Percentiles rank a stretch among this genome's conserved stretches.
Conservation (phyloP, 805 yeast genomes). For the Teunomyces tritomae region DNA sequence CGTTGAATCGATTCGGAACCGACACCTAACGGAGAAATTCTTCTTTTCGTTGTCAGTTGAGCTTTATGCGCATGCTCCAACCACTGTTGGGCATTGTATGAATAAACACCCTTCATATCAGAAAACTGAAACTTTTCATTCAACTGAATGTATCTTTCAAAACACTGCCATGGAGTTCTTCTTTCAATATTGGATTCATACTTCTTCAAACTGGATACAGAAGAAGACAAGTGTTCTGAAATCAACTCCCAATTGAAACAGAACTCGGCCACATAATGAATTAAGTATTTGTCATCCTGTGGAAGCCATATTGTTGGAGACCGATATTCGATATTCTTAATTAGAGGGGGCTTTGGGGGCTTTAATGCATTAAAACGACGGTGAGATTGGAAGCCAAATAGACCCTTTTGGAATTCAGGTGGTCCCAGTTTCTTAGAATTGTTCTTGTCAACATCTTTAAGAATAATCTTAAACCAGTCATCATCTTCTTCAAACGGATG, state of each 20-base stretch:
- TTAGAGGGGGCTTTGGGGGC: slow-evolving; percentile 90
- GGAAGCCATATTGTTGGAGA: slow-evolving; percentile 97
- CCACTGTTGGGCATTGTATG: slow-evolving; percentile 86
- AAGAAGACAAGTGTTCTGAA: slow-evolving; percentile 71
- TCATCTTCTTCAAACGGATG: slow-evolving; percentile 64
- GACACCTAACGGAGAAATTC: slow-evolving; percentile 92
- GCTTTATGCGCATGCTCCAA: slow-evolving; percentile 85
- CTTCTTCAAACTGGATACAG: slow-evolving; percentile 54
- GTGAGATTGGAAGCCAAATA: slow-evolving; percentile 50
- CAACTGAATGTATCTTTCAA: slow-evolving; percentile 91
- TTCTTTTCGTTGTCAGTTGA: slow-evolving; percentile 81
- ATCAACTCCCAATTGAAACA: slow-evolving; percentile 93
- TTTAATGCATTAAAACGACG: slow-evolving; percentile 63
- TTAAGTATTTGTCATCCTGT: slow-evolving; percentile 79
- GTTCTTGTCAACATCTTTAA: slow-evolving; percentile 34
- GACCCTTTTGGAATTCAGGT: slow-evolving; percentile 53
- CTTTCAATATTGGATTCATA: slow-evolving; percentile 88
- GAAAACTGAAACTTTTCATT: slow-evolving; percentile 82
- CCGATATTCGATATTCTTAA: slow-evolving; percentile 74
- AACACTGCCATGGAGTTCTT: slow-evolving; percentile 98
- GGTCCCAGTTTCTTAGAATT: slow-evolving; percentile 17
- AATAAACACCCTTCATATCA: slow-evolving; percentile 85
- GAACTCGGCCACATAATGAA: slow-evolving; percentile 79
- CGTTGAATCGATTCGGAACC: slow-evolving; percentile 89
- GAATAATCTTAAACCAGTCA: slow-evolving; percentile 56